Percentiles rank a stretch among this genome's conserved stretches.
phyloP scores from a whole-genome alignment of 768 basidiomycete species.

The Trametes gibbosa region DNA sequence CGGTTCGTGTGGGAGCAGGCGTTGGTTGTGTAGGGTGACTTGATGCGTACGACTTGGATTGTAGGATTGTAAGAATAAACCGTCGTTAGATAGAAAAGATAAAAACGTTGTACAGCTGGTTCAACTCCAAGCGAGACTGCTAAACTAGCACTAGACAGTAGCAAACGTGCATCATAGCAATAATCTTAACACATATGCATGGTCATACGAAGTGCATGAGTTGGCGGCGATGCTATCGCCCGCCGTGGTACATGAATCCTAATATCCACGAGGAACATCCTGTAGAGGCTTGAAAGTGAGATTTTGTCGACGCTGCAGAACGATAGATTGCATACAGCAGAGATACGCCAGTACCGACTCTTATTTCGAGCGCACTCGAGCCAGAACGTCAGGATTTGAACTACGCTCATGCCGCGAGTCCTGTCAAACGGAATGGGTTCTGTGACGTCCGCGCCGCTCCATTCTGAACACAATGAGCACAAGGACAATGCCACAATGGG shows the following conservation, averaged over 20 bases:
- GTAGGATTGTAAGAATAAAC: not conserved
- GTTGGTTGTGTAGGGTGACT: not conserved
- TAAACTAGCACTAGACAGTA: no score
- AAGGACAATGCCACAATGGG: not conserved
- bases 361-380: constrained; percentile 1
- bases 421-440: not conserved
- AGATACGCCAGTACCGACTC: constrained; percentile 1
- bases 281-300: not conserved
- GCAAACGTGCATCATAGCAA: no score
- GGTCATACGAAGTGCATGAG: no score
- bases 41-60: no score
- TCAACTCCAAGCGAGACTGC: no score
- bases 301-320: not conserved
- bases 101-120: not conserved
- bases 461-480: not conserved
- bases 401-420: constrained; percentile 5
- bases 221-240: no score
- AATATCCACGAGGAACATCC: not conserved
- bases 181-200: no score
- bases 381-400: constrained; percentile 15
- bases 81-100: not conserved
- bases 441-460: constrained; percentile 1
- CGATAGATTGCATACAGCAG: not conserved
- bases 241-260: no score
- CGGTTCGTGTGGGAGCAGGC: constrained; percentile 29